A percentile compares a stretch with the other conserved stretches of the same genome.
These are phyloP conservation scores for Amanita exitialis DNA, from an alignment of 768 basidiomycete species.

Conservation along the genomic window DNA sequence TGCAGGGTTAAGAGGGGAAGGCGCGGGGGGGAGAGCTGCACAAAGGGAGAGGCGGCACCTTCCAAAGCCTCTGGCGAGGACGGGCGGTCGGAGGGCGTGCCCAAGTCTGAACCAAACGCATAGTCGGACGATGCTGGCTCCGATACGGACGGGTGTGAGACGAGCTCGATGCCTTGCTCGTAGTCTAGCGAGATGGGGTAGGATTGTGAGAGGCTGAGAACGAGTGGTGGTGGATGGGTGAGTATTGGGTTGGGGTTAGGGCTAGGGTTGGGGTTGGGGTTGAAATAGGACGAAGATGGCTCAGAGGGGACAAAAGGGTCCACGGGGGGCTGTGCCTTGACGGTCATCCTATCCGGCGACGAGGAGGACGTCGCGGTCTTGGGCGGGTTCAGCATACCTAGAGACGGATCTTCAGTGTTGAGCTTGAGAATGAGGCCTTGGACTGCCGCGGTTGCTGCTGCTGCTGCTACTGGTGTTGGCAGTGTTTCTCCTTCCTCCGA, in stretches of 20 bases:
- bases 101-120: neutral
- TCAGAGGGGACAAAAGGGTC: too few relatives aligned
- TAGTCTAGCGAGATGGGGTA: constrained; percentile 6
- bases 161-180: constrained; percentile 5
- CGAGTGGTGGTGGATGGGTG: neutral
- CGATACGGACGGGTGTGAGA: neutral
- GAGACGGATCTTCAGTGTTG: too few relatives aligned
- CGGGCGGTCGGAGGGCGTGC: neutral
- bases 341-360: neutral
- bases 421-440: neutral
- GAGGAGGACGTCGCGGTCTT: too few relatives aligned
- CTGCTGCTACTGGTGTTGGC: too few relatives aligned
- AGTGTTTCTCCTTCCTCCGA: neutral
- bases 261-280: neutral
- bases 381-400: too few relatives aligned
- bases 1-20: neutral
- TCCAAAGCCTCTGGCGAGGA: neutral
- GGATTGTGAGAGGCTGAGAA: constrained; percentile 2
- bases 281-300: neutral
- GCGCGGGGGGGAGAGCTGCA: neutral
- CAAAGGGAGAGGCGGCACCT: neutral
- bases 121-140: neutral
- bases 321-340: neutral
- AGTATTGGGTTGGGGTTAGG: neutral
- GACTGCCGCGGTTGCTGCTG: neutral